These are phyloP conservation scores for Entomortierella parvispora DNA, from an alignment of 192 early-diverging fungal species.

Conservation along the genomic window DNA sequence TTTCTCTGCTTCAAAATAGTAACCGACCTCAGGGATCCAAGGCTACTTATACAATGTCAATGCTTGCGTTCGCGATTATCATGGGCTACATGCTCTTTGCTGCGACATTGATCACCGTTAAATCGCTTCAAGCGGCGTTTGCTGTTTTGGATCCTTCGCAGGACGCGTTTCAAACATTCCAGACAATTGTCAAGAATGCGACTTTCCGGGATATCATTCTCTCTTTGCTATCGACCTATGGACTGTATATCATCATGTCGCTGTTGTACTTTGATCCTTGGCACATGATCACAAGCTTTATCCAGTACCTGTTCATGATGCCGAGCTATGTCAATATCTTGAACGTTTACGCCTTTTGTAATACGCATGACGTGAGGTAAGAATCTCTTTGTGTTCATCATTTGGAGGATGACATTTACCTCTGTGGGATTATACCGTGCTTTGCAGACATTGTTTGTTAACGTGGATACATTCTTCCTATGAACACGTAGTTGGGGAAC, in stretches of 20 bases:
- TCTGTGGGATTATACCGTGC: no score
- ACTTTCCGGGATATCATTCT: conserved; percentile 66
- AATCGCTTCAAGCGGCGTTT: conserved; percentile 50
- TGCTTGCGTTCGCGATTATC: conserved; percentile 59
- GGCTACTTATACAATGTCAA: conserved; percentile 63
- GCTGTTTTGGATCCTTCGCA: conserved; percentile 38
- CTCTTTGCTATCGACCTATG: conserved; percentile 71
- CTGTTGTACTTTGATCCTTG: conserved; percentile 77
- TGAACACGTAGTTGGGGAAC: conserved; percentile 84
- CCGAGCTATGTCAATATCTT: conserved; percentile 86
- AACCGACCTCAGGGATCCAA: conserved; percentile 79
- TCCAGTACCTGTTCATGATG: conserved; percentile 78
- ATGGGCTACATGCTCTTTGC: conserved; percentile 69
- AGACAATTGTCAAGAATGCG: conserved; percentile 49
- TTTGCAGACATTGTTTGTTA: neutral
- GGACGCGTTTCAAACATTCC: conserved; percentile 46
- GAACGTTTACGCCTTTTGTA: conserved; percentile 86
- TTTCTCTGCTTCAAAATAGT: conserved; percentile 1
- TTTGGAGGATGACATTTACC: no score
- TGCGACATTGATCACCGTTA: conserved; percentile 57
- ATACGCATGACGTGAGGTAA: conserved; percentile 82
- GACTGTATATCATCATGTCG: conserved; percentile 73
- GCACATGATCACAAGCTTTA: conserved; percentile 79
- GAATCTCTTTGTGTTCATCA: neutral
- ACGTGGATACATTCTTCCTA: no score